Conservation (phyloP, 192 early-diverging fungal genomes). For the Pilaira anomala region DNA sequence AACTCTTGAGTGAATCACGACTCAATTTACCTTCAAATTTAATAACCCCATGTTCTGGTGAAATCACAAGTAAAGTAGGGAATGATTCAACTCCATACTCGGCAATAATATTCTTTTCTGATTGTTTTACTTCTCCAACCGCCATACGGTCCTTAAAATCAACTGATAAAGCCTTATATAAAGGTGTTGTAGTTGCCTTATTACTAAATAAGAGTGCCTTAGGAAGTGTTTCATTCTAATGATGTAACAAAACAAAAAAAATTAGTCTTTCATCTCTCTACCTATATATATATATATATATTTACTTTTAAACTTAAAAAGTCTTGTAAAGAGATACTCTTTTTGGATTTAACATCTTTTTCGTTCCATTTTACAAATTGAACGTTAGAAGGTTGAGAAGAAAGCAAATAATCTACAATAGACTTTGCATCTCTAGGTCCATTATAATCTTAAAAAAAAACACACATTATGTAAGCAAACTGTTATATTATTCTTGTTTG, state of each 20-base stretch:
- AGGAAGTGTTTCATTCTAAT: conserved; percentile 49
- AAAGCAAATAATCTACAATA: conserved; percentile 69
- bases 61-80: conserved; percentile 69
- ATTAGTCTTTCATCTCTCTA: not conserved
- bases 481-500: not conserved
- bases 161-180: conserved; percentile 85
- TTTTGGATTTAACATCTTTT: conserved; percentile 43
- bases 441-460: conserved; percentile 58
- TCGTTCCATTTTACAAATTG: conserved; percentile 34
- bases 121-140: conserved; percentile 68
- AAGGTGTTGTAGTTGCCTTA: conserved; percentile 69
- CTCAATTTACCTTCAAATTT: conserved; percentile 67
- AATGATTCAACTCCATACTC: conserved; percentile 57
- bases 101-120: conserved; percentile 47
- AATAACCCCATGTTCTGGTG: conserved; percentile 44
- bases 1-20: conserved; percentile 55
- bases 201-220: conserved; percentile 80
- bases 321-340: conserved; percentile 53
- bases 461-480: not conserved
- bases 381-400: conserved; percentile 59
- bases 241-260: not conserved
- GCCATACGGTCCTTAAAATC: conserved; percentile 65
- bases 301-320: conserved; percentile 56
- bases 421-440: conserved; percentile 70
- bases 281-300: no score